phyloP scores from a whole-genome alignment of 208 protist genomes.

The Cochliopodium minus region DNA sequence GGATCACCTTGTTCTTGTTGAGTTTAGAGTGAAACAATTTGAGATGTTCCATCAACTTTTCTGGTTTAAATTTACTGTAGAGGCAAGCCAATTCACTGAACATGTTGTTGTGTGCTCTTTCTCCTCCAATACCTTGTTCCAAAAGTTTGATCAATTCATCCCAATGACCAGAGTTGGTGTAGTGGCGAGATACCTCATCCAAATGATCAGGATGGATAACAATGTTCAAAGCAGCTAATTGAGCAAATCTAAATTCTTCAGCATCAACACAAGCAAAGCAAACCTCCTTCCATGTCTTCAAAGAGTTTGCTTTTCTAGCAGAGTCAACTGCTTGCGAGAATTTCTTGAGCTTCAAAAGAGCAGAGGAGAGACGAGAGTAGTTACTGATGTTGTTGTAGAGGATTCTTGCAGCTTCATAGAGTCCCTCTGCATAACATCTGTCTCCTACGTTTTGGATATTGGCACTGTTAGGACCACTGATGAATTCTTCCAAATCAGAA shows the following conservation, averaged over 20 bases:
- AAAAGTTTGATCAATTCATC: constrained; percentile 82
- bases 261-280: constrained; percentile 84
- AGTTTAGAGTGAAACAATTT: constrained; percentile 84
- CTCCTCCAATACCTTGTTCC: constrained; percentile 70
- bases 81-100: constrained; percentile 97
- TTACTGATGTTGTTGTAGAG: constrained; percentile 90
- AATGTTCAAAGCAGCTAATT: constrained; percentile 88
- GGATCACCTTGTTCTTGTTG: constrained; percentile 90
- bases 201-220: constrained; percentile 93
- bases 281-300: constrained; percentile 80
- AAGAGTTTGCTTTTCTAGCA: constrained; percentile 90
- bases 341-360: constrained; percentile 82
- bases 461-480: constrained; percentile 84
- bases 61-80: constrained; percentile 95
- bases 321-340: constrained; percentile 85
- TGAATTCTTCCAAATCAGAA: constrained; percentile 94
- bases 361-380: constrained; percentile 75
- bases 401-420: constrained; percentile 92
- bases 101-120: constrained; percentile 92
- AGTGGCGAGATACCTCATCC: constrained; percentile 63
- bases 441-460: constrained; percentile 85
- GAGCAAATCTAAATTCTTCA: constrained; percentile 90
- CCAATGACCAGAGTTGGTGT: constrained; percentile 66
- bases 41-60: constrained; percentile 96
- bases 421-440: constrained; percentile 80